Evolutionary conservation across 495 filamentous ascomycete genomes (phyloP), one percentile per base, ranked within the genome.

Genomic region (Aspergillus diversus): DNA sequence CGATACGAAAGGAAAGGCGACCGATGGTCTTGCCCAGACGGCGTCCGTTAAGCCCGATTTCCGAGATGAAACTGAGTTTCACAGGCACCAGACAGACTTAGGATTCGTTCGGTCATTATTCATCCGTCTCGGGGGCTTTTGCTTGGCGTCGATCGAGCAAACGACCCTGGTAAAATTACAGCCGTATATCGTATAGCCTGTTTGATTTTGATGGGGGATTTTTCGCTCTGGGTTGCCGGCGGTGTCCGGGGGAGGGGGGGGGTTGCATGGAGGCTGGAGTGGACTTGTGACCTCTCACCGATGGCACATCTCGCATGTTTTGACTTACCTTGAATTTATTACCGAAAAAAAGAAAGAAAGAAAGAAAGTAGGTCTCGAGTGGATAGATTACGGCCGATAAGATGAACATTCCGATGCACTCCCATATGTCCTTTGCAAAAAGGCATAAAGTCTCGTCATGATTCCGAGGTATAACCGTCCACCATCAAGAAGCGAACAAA

Each of bases 91-190:
- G n/a, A 43, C 11, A n/a, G 12, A n/a, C 39, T 43, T 43, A 3
- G 39, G 39, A 43, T 27, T 50, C 21, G 47, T 50, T 50, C 16
- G n/a, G n/a, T 17, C 47, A 17, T 12, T 50, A 9, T 50, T 50
- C 16, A 43, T 50, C 47, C 47, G 47, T 50, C 47, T 27, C 12
- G 3, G 11, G 11, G 39, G 39, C 39, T n/a, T 43, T 17, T 50
- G 47, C 47, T 50, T 50, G 47, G 47, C 47, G 47, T 50, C 47
- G 47, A 50, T 50, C 47, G 47, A 50, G 27, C 47, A 50, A 17
- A 50, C 47, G n/a, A 50, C 47, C 47, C 47, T 50, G 47, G 47
- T 50, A 27, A 50, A 50, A 50, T 50, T 27, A n/a, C n/a, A n/a
- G 9, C 1, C 47, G 47, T 50, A n/a, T 50, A n/a, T 50, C 47